A percentile compares a stretch with the other conserved stretches of the same genome.
Conservation (phyloP, 2,329 filamentous ascomycete genomes). For the Capronia americana region DNA sequence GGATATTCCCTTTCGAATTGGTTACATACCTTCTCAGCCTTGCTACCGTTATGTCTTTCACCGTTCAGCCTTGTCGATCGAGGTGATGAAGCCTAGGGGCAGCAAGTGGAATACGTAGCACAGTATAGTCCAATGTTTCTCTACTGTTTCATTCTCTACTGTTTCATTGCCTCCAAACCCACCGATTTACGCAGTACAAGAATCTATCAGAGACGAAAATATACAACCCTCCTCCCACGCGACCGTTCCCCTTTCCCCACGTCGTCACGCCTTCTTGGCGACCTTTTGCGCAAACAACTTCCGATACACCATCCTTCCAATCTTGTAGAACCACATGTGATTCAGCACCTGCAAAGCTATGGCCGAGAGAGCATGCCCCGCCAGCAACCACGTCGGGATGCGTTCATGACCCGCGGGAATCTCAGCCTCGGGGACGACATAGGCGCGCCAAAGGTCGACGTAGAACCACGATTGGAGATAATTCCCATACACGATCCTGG, state of each 20-base stretch:
- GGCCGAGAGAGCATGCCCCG: slow-evolving; percentile 1
- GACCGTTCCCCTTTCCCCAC: neutral
- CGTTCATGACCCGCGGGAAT: neutral
- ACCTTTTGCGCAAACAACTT: slow-evolving; percentile 3
- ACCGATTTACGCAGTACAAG: no score
- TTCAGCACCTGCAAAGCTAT: neutral
- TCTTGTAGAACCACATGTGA: slow-evolving; percentile 16
- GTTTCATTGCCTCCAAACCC: no score
- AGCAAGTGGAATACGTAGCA: no score
- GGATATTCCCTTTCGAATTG: no score
- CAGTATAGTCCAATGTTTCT: no score
- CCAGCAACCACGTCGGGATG: slow-evolving; percentile 9
- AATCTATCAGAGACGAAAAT: no score
- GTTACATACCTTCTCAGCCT: no score
- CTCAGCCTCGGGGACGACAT: neutral
- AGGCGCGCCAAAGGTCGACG: slow-evolving; percentile 7
- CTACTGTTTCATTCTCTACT: no score
- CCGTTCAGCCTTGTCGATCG: no score
- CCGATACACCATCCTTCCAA: slow-evolving; percentile 2
- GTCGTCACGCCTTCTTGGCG: neutral
- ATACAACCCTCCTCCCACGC: neutral
- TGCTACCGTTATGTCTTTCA: no score
- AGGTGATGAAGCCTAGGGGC: no score
- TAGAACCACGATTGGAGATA: slow-evolving; percentile 14
- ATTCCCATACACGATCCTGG: slow-evolving; percentile 5